Percentiles rank a stretch among this genome's conserved stretches.
Conservation (phyloP, 306 rosid genomes). For the Cicer cuneatum region DNA sequence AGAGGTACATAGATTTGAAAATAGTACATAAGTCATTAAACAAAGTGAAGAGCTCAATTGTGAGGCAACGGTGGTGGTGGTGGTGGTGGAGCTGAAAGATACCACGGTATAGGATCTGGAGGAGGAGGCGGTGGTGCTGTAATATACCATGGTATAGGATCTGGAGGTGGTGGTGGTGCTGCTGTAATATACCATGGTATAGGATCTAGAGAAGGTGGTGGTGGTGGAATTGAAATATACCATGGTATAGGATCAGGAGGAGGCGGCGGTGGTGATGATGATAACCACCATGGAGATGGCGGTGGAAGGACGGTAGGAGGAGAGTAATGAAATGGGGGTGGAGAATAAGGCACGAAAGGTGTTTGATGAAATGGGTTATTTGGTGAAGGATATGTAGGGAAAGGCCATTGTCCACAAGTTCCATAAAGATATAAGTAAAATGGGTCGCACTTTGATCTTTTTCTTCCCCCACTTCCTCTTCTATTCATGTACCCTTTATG, state of each 20-base stretch:
- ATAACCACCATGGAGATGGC: slow-evolving; percentile 7
- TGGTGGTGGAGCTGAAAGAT: slow-evolving; percentile 13
- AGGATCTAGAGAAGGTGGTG: slow-evolving; percentile 36
- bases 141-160: slow-evolving; percentile 16
- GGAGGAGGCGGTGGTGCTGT: neutral
- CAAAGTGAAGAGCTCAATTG: too few species aligned
- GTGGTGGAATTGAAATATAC: slow-evolving; percentile 12
- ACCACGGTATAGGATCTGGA: neutral
- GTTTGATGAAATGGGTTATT: slow-evolving; percentile 65
- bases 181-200: slow-evolving; percentile 7
- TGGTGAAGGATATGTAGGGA: slow-evolving; percentile 66
- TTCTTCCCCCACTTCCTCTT: slow-evolving; percentile 34
- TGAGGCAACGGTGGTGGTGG: slow-evolving; percentile 20
- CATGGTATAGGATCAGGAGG: neutral
- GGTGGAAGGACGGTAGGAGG: too few species aligned
- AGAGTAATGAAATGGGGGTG: slow-evolving; percentile 10
- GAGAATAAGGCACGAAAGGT: neutral
- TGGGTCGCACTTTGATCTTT: slow-evolving; percentile 59
- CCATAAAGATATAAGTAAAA: slow-evolving; percentile 61
- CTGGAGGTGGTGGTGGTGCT: slow-evolving; percentile 3
- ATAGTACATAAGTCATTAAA: too few species aligned
- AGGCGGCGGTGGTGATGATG: slow-evolving; percentile 28
- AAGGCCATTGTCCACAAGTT: slow-evolving; percentile 73
- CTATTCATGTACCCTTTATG: neutral
- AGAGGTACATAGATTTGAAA: too few species aligned